Evolutionary conservation across 495 filamentous ascomycete species (phyloP).

Genomic region (Bacidia gigantensis): DNA sequence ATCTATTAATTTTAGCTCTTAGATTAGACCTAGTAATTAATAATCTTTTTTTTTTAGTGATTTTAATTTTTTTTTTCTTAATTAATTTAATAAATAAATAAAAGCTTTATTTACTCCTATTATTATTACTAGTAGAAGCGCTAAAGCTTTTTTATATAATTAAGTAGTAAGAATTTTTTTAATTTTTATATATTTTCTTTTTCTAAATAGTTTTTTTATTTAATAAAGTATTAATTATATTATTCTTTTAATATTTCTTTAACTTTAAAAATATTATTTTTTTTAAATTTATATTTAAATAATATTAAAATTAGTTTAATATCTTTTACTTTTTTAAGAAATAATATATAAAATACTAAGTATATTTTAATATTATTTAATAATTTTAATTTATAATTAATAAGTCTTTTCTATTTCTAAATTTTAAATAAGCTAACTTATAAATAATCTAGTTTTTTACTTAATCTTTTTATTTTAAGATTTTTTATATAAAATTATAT

Average conservation of each 20-base stretch:
- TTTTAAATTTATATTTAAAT: slow-evolving; percentile 1
- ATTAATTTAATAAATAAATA: too few relatives aligned
- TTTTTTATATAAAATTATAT: slow-evolving; percentile 7
- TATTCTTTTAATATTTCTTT: slow-evolving; percentile 5
- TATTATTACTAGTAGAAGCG: neutral
- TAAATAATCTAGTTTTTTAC: slow-evolving; percentile 7
- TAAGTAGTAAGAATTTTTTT: neutral
- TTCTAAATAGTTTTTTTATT: slow-evolving; percentile 3
- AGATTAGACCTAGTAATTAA: too few relatives aligned
- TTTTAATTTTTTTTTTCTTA: too few relatives aligned
- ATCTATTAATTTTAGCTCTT: too few relatives aligned
- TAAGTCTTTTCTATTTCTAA: slow-evolving; percentile 2
- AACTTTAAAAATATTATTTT: slow-evolving; percentile 1
- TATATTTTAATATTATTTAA: neutral
- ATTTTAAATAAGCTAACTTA: slow-evolving; percentile 7
- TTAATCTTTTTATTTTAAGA: slow-evolving; percentile 5
- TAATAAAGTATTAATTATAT: slow-evolving; percentile 3
- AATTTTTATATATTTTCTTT: slow-evolving; percentile 3
- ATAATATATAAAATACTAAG: slow-evolving; percentile 6
- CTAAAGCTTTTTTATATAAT: neutral
- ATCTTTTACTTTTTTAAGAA: neutral
- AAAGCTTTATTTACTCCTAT: too few relatives aligned
- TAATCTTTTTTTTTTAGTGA: too few relatives aligned
- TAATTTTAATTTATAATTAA: slow-evolving; percentile 10
- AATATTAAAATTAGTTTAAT: neutral